Evolutionary conservation across 768 basidiomycete species (phyloP), one percentile per base, ranked within the genome.

Genomic region (Auriscalpium vulgare): DNA sequence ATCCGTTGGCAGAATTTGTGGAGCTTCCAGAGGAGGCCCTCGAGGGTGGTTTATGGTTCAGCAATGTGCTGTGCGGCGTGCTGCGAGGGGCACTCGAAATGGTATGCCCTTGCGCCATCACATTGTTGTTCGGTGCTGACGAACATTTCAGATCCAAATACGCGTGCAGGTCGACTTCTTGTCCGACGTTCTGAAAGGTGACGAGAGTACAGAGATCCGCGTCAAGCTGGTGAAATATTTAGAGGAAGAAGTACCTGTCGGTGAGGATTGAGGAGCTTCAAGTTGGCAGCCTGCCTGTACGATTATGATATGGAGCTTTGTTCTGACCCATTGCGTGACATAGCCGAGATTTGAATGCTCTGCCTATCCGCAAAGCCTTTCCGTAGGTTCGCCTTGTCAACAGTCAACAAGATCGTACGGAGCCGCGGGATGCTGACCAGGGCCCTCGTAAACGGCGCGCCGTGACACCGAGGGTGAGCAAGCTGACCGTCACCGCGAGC

Each of bases 1-100:
- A 99, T 67, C 97, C 97, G 0, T 69, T 99, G 56, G 84, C 94
- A 8, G 97, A 99, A 65, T 97, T 99, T 70, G 95, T 95, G 21
- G 97, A 98, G 67, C 77, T 99, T 19, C 95, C 97, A 0, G 89
- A 94, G 51, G 94, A 97, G 62, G 93, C 82, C 2, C 74, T 95
- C 29, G 91, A 95, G 66, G 92, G 92, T 16, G 95, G 93, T 1
- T 72, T 99, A 37, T 97, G 93, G 91, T 98, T 94, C 69, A 94
- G 91, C 71, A 98, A 98, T 70, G 87, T 98, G 45, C 74, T 97
- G 1, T 95, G 94, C 65, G 97, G 97, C 5, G 95, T 98, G 8
- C 70, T 98, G 50, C 76, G 95, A 52, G 97, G 97, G 3, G 83
- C 94, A 37, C 69, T 99, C 51, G 97, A 99, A 74, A 98, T 99